Conservation (phyloP, 1,284 basidiomycete genomes). For the Meripilus lineatus region DNA sequence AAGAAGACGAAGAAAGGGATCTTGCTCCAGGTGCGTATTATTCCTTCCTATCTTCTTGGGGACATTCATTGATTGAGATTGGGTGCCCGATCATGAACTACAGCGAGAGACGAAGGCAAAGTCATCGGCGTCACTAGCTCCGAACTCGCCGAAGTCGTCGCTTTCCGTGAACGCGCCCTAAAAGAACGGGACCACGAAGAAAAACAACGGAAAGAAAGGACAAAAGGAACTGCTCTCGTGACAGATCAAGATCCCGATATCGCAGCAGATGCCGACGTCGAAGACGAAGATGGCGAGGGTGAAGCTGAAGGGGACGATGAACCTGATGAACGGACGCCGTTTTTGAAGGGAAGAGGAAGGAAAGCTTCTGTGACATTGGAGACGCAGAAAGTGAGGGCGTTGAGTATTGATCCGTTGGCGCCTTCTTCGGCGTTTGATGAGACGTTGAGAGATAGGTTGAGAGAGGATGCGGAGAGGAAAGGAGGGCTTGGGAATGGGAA, state of each 20-base stretch:
- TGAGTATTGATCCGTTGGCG: constrained; percentile 83
- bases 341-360: constrained; percentile 24
- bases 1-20: constrained; percentile 77
- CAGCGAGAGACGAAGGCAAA: constrained; percentile 72
- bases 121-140: constrained; percentile 70
- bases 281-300: constrained; percentile 24
- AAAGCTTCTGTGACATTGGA: constrained; percentile 16
- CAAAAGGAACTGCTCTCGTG: constrained; percentile 7
- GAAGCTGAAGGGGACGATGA: constrained; percentile 30
- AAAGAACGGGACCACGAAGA: constrained; percentile 39
- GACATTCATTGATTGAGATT: not conserved
- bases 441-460: constrained; percentile 61
- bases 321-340: constrained; percentile 39
- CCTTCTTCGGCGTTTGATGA: constrained; percentile 80
- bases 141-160: constrained; percentile 75
- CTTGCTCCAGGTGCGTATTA: constrained; percentile 38
- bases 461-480: constrained; percentile 26
- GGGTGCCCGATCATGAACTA: not conserved
- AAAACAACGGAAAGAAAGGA: not conserved
- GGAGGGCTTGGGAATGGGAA: constrained; percentile 16
- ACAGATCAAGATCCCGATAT: constrained; percentile 10
- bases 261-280: constrained; percentile 13
- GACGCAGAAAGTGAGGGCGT: constrained; percentile 30
- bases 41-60: not conserved
- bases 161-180: constrained; percentile 76